Evolutionary conservation across 2,329 filamentous ascomycete genomes (phyloP).

Genomic region (Alternaria dauci): DNA sequence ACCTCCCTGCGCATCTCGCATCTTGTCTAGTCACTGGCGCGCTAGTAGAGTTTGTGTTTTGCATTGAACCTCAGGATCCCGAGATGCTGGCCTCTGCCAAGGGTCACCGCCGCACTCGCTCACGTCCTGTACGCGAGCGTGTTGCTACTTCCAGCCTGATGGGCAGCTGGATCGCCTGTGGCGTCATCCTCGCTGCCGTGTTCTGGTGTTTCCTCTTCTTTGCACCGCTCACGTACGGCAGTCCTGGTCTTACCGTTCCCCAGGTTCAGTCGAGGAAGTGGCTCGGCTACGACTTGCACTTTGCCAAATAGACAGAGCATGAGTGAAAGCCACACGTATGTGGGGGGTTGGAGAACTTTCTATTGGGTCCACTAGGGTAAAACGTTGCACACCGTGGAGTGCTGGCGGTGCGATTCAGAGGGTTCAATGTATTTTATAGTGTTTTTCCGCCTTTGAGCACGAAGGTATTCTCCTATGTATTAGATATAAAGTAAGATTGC

Average conservation of each 20-base stretch:
- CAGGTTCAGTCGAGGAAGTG: slow-evolving; percentile 88
- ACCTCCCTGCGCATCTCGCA: slow-evolving; percentile 91
- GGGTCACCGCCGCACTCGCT: slow-evolving; percentile 55
- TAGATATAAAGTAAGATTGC: slow-evolving; percentile 3
- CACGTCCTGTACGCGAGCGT: slow-evolving; percentile 81
- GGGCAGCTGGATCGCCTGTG: slow-evolving; percentile 79
- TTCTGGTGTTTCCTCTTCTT: slow-evolving; percentile 90
- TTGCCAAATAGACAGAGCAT: slow-evolving; percentile 80
- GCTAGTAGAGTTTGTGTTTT: slow-evolving; percentile 95
- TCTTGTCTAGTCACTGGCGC: slow-evolving; percentile 90
- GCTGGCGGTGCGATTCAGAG: slow-evolving; percentile 8
- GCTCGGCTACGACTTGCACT: slow-evolving; percentile 97
- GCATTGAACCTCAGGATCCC: slow-evolving; percentile 73
- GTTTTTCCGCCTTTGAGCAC: slow-evolving; percentile 1
- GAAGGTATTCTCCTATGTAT: slow-evolving; percentile 11
- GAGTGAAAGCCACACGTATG: neutral
- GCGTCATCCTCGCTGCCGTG: slow-evolving; percentile 72
- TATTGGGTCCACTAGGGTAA: slow-evolving; percentile 13
- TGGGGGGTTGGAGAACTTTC: neutral
- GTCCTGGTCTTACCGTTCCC: slow-evolving; percentile 82
- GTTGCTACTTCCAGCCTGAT: slow-evolving; percentile 80
- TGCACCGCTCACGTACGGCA: slow-evolving; percentile 93
- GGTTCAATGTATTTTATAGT: slow-evolving; percentile 11
- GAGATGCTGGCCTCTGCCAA: slow-evolving; percentile 48
- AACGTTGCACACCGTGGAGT: slow-evolving; percentile 17